Evolutionary conservation across 2,329 filamentous ascomycete species (phyloP).

Genomic region (Cercospora sp.): DNA sequence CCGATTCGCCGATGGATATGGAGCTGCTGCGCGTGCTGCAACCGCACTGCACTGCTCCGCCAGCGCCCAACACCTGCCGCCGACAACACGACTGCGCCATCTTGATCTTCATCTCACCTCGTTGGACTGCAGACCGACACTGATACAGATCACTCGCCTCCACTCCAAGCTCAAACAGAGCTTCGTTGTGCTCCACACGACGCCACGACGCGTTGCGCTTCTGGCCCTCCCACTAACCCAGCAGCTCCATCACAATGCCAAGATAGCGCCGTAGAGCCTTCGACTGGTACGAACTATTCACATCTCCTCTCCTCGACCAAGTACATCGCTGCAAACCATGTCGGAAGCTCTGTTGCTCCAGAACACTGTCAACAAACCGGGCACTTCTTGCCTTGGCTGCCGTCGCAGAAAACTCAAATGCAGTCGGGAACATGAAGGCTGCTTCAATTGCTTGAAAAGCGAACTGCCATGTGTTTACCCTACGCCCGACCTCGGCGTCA

Average conservation of each 20-base stretch:
- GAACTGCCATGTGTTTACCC: constrained; percentile 35
- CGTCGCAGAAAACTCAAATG: constrained; percentile 35
- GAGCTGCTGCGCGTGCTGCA: neutral
- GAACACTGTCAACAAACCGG: constrained; percentile 31
- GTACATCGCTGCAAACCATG: constrained; percentile 3
- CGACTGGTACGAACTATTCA: neutral
- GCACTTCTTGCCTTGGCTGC: constrained; percentile 34
- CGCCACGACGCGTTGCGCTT: neutral
- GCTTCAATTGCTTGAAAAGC: constrained; percentile 32
- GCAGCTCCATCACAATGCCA: neutral
- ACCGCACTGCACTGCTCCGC: neutral
- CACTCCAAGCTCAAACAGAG: neutral
- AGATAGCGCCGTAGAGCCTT: neutral
- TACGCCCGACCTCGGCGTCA: constrained; percentile 30
- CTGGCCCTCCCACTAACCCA: neutral
- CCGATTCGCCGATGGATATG: neutral
- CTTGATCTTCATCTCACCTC: neutral
- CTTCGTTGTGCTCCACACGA: neutral
- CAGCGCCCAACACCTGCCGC: neutral
- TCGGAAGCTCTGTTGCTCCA: constrained; percentile 24
- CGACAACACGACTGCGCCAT: neutral
- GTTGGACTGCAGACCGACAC: too few relatives aligned
- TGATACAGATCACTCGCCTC: neutral
- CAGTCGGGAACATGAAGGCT: constrained; percentile 30
- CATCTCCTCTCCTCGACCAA: constrained; percentile 10